Conservation (phyloP, 192 early-diverging fungal genomes). For the Gigaspora rosea region DNA sequence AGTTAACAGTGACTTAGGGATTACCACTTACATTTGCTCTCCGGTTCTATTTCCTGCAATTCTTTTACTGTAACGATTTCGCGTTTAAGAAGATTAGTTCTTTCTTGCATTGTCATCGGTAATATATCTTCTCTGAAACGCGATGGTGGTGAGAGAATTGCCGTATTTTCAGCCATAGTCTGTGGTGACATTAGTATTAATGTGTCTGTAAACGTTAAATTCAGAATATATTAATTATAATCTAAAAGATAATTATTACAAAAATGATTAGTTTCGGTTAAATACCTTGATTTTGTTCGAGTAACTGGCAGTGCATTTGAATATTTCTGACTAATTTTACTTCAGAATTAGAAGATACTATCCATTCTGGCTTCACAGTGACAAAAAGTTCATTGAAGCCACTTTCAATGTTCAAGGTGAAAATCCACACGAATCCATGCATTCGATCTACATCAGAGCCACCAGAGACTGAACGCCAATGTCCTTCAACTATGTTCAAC, state of each 20-base stretch:
- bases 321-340: not conserved
- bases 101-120: slow-evolving; percentile 27
- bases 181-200: not conserved
- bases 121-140: not conserved
- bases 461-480: slow-evolving; percentile 10
- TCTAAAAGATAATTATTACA: not conserved
- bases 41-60: slow-evolving; percentile 75
- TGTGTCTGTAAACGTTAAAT: not conserved
- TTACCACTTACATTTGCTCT: slow-evolving; percentile 73
- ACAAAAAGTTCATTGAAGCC: not conserved
- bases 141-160: not conserved
- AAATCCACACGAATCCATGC: slow-evolving; percentile 22
- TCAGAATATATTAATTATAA: not conserved
- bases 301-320: not conserved
- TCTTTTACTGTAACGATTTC: slow-evolving; percentile 69
- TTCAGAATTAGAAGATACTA: slow-evolving; percentile 15
- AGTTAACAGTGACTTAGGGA: not conserved
- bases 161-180: not conserved
- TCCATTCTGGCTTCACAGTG: slow-evolving; percentile 4
- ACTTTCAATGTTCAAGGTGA: not conserved
- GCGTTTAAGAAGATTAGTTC: slow-evolving; percentile 45
- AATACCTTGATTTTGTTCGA: not conserved
- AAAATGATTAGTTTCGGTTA: not conserved
- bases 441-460: not conserved
- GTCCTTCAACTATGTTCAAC: not conserved